Base-by-base conservation (phyloP, 805 yeast species). In the Candida quercuum region DNA sequence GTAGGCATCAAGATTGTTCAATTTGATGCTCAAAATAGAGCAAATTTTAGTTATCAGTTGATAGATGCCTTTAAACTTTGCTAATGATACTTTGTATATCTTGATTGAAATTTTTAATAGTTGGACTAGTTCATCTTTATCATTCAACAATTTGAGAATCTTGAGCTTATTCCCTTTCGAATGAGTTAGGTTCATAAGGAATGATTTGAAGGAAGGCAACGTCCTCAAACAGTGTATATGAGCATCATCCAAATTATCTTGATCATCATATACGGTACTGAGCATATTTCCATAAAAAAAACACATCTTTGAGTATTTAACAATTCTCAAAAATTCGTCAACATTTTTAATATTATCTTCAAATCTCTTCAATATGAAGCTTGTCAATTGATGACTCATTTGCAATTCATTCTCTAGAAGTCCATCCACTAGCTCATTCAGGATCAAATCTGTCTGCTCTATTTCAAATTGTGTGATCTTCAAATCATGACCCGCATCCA, bases 191-290 rank as follows among this genome's bases (percentile, higher is more conserved):
- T 19, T 26, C 23, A 50, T 53, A 6, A 62, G 41, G 33, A 48
- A 45, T 16, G 38, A 32, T 31, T 40, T 47, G 40, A 66, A 66
- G 0, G 72, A 64, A 0, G 66, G 64, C 23, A 66, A 45, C 47
- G 53, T 48, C 28, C 67, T 50, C 2, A 65, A 36, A 2, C 63
- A 57, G 4, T 35, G 31, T 12, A 39, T 33, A 32, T 62, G 49
- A 13, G 23, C 36, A 3, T 41, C 22, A 13, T 35, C 30, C 11
- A 35, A 3, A 6, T 23, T 24, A 3, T 25, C 22, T 13, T 38
- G 36, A 11, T 36, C 37, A 25, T 33, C 28, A 4, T 43, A 43
- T 9, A 51, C 22, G 4, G 44, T 31, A 3, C 43, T 38, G n/a
- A 53, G 23, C 5, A 56, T 52, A 21, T 52, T 51, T 16, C 36